These are phyloP conservation scores for Monascus purpureus DNA, from an alignment of 495 filamentous ascomycete species.

Conservation along the genomic window DNA sequence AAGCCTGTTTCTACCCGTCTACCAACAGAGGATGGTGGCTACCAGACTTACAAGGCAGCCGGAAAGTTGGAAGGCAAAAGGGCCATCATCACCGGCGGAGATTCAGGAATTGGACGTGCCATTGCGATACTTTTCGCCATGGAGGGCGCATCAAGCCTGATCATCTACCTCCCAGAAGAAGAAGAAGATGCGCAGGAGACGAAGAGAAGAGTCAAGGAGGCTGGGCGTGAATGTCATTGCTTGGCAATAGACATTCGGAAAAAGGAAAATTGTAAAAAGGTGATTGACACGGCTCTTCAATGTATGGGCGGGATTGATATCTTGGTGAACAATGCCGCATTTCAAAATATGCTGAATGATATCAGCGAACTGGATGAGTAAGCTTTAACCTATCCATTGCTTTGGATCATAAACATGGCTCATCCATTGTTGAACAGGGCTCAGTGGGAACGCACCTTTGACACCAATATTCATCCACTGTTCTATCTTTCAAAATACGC, in stretches of 20 bases:
- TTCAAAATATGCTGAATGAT: constrained; percentile 58
- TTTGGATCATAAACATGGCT: too few species aligned
- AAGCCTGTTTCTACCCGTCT: constrained; percentile 51
- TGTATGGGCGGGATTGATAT: constrained; percentile 60
- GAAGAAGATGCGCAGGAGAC: constrained; percentile 67
- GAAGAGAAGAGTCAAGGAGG: constrained; percentile 48
- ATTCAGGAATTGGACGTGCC: constrained; percentile 70
- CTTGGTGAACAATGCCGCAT: constrained; percentile 69
- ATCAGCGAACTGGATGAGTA: constrained; percentile 63
- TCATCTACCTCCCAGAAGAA: constrained; percentile 64
- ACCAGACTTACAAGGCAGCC: constrained; percentile 63
- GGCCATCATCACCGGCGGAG: constrained; percentile 71
- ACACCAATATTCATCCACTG: constrained; percentile 62
- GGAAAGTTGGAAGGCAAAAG: constrained; percentile 63
- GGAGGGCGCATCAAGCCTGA: constrained; percentile 66
- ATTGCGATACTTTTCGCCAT: constrained; percentile 68
- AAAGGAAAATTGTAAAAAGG: constrained; percentile 52
- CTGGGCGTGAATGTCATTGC: constrained; percentile 47
- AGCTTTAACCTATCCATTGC: constrained; percentile 14
- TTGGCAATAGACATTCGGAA: constrained; percentile 46
- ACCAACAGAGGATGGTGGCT: constrained; percentile 55
- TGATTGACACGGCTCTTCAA: constrained; percentile 49
- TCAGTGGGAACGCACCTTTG: constrained; percentile 65
- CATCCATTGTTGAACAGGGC: constrained; percentile 33
- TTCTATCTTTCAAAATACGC: constrained; percentile 69